Evolutionary conservation across 305 asterid species (phyloP).

Genomic region (Fraxinus platypoda): DNA sequence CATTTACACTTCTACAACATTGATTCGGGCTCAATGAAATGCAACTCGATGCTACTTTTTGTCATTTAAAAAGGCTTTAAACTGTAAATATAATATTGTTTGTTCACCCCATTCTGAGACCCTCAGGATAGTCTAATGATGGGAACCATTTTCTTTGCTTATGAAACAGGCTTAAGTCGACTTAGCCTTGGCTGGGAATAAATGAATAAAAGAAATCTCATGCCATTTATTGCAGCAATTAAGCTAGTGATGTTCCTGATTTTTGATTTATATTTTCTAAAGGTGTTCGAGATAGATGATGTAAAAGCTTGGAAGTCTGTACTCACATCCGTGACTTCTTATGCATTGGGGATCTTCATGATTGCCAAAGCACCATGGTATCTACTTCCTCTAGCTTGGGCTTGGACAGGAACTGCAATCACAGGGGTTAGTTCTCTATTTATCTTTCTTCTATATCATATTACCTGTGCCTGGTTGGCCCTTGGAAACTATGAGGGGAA

Average conservation of each 20-base stretch:
- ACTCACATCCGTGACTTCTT: constrained; percentile 68
- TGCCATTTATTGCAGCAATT: not conserved
- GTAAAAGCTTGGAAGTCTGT: constrained; percentile 90
- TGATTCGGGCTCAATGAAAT: not conserved
- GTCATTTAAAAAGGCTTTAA: not conserved
- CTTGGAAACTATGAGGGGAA: constrained; percentile 1
- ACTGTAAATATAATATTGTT: not conserved
- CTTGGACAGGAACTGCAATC: constrained; percentile 97
- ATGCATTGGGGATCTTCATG: constrained; percentile 79
- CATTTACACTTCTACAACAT: not conserved
- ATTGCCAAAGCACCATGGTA: constrained; percentile 95
- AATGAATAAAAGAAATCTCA: not conserved
- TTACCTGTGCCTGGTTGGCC: constrained; percentile 9
- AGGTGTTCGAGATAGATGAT: constrained; percentile 95
- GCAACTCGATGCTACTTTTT: not conserved
- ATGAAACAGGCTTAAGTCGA: not conserved
- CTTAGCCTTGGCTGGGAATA: not conserved
- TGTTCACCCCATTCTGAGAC: not conserved
- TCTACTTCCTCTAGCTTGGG: constrained; percentile 99
- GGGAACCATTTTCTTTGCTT: not conserved
- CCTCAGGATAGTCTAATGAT: not conserved
- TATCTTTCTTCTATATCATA: constrained; percentile 8
- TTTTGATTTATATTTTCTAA: constrained; percentile 22
- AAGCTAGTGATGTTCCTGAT: constrained; percentile 2
- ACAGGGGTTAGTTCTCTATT: constrained; percentile 72